Base-by-base conservation (phyloP, 345 rosid genomes). In the Gossypium ekmanianum region DNA sequence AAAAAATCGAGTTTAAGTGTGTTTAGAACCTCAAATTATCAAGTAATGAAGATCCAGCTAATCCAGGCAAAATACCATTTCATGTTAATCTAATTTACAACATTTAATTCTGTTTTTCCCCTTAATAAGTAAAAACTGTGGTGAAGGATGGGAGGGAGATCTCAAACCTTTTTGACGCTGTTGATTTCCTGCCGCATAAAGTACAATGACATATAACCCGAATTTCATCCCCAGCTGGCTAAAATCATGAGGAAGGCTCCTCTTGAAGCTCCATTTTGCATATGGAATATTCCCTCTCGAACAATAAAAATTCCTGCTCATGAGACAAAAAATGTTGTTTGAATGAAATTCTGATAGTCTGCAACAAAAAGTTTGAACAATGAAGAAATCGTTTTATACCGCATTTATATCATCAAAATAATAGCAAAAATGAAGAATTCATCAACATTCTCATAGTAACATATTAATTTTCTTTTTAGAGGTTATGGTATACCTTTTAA, bases 211-310 rank as follows among this genome's bases (percentile, higher is more conserved):
- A 51, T 3, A 16, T 18, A 65, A 54, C 16, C 47, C 22, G 65
- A 69, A 51, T 67, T 27, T 68, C 29, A 29, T 61, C 71, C 61
- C 56, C 13, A 12, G n/a, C 39, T 9, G 34, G 34, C 59, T 51
- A 27, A 9, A 20, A 65, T 84, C 79, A 75, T 58, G 68, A 65
- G n/a, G 83, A 71, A 70, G 75, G 74, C 66, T 83, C 87, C 81
- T 92, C 97, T 59, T 85, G 73, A 18, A 84, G 86, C 84, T 92
- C 94, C 98, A 89, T 88, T 83, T 86, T 84, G 87, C 82, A 75
- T 75, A 92, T 75, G 61, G 87, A 61, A 77, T 88, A 90, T 80
- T 94, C 98, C 85, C 98, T 87, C 91, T 92, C 98, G 58, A 88
- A 90, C 68, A 88, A 61, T 77, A 94, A 82, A 83, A 91, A 91